Conservation (phyloP, 371 early-diverging fungal species). For the Mucor velutinosus region DNA sequence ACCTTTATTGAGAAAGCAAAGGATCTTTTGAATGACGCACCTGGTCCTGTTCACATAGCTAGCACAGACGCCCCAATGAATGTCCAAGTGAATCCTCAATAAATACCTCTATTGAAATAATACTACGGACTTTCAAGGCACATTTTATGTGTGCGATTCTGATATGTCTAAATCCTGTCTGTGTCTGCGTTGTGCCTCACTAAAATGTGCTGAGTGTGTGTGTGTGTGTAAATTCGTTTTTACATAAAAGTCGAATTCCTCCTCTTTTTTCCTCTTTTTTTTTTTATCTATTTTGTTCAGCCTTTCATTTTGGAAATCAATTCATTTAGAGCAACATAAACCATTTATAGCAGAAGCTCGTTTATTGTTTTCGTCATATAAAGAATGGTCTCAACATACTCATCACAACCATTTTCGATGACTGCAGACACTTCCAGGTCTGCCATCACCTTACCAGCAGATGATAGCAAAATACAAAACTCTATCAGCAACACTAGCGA, state of each 20-base stretch:
- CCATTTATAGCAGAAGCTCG: background rate
- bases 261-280: background rate
- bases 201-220: background rate
- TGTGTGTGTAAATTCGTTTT: background rate
- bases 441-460: background rate
- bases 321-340: too few relatives aligned
- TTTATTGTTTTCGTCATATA: background rate
- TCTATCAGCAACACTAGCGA: background rate
- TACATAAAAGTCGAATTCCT: background rate
- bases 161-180: background rate
- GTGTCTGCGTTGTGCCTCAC: background rate
- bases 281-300: background rate
- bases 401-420: constrained; percentile 11
- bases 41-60: constrained; percentile 40
- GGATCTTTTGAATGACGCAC: constrained; percentile 36
- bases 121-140: background rate
- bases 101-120: background rate
- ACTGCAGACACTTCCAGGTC: constrained; percentile 10
- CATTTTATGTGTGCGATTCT: background rate
- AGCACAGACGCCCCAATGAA: constrained; percentile 42
- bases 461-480: background rate
- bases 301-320: too few relatives aligned
- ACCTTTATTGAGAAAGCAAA: constrained; percentile 36
- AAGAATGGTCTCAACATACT: constrained; percentile 13
- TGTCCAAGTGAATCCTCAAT: constrained; percentile 13